phyloP scores from a whole-genome alignment of 371 early-diverging fungal species.

The Syncephalastrum racemosum region DNA sequence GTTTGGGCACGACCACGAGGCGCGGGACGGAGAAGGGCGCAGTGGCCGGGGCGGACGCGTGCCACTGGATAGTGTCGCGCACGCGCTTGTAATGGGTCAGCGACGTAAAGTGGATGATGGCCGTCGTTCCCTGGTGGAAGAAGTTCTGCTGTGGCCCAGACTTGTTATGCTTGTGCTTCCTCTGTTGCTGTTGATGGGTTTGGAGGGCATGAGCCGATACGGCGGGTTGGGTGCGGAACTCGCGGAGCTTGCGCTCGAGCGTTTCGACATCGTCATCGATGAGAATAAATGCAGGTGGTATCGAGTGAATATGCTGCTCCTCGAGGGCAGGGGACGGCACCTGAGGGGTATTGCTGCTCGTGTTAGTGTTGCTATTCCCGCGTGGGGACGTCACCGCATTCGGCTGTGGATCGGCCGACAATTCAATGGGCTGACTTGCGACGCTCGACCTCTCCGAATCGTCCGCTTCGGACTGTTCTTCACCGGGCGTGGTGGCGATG shows the following conservation, averaged over 20 bases:
- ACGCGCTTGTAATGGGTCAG: conserved; percentile 58
- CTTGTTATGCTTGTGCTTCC: conserved; percentile 34
- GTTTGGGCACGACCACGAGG: conserved; percentile 66
- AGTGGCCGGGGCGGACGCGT: conserved; percentile 11
- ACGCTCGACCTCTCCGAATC: not conserved
- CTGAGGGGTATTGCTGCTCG: conserved; percentile 5
- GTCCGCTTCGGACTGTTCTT: conserved; percentile 2
- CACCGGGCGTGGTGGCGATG: conserved; percentile 4
- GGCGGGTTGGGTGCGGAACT: conserved; percentile 37
- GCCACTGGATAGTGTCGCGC: conserved; percentile 51
- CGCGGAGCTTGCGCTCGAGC: conserved; percentile 43
- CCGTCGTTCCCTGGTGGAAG: conserved; percentile 39
- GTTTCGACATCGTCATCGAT: conserved; percentile 62
- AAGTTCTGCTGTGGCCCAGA: conserved; percentile 22
- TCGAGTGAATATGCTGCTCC: conserved; percentile 37
- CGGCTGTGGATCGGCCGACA: not conserved
- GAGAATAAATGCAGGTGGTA: conserved; percentile 58
- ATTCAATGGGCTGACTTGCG: not conserved
- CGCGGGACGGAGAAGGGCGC: conserved; percentile 43
- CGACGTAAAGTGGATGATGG: conserved; percentile 64
- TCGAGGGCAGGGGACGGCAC: conserved; percentile 32
- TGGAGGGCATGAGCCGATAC: conserved; percentile 18
- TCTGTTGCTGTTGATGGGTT: conserved; percentile 14
- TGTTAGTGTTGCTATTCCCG: not conserved
- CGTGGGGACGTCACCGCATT: conserved; percentile 9